Base-by-base conservation (phyloP, 345 rosid genomes). In the Citropsis articulata region DNA sequence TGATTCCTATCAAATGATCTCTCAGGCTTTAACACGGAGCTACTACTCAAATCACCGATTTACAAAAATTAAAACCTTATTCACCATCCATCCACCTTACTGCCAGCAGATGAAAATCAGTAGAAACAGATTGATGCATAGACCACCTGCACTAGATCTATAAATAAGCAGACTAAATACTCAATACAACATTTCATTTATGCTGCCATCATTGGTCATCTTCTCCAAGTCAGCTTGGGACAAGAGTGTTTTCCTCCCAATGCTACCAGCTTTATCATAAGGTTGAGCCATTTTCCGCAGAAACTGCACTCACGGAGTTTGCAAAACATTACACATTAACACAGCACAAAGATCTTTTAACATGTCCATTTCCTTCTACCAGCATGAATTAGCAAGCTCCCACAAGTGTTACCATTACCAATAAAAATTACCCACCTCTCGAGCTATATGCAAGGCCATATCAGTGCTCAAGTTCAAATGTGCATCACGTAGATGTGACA, bases 271-370 rank as follows among this genome's bases (percentile, higher is more conserved):
- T 87, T 90, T 94, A 69, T 94, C 98, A 81, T 91, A 91, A 16
- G 99, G 98, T 77, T 96, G 99, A 71, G 97, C 99, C 99, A 96
- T 96, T 87, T 91, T 96, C 71, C 97, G 84, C 19, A 94, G 91
- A 77, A 92, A 96, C 98, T 94, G 90, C 83, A 82, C 16, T 55
- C 48, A 22, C 38, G 31, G 21, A 59, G 30, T 64, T 60, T 5
- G 33, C 76, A 19, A 25, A 5, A 31, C 56, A 2, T 38, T 40
- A 31, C n/a, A 6, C 55, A 35, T 31, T 38, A 16, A 63, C 50
- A 62, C 10, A 81, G 4, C 25, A n/a, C 57, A 48, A 22, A 27
- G 53, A 21, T 57, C 14, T 35, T 16, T 57, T 60, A 68, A 16
- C 7, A 40, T 22, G 24, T n/a, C 56, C 67, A 67, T 25, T 18